phyloP scores from a whole-genome alignment of 352 stramenopile genomes.

The Pythium sukuiense region DNA sequence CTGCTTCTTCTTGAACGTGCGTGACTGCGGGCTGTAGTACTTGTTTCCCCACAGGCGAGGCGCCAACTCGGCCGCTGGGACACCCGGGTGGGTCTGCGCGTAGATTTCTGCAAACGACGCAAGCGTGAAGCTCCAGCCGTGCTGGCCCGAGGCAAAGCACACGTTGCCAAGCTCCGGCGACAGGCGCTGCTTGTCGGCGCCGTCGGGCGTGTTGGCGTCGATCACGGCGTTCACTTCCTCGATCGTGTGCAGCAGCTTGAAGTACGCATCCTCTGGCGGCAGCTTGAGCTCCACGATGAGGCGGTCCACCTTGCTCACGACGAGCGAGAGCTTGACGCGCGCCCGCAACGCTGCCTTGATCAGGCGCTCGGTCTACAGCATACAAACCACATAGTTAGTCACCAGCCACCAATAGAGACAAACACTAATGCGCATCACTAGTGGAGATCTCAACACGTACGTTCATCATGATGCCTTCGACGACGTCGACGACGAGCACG shows the following conservation, averaged over 20 bases:
- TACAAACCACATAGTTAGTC: background rate
- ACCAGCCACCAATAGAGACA: background rate
- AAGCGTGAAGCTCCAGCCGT: slow-evolving; percentile 98
- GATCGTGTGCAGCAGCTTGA: slow-evolving; percentile 97
- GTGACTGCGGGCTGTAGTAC: slow-evolving; percentile 94
- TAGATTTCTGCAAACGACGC: slow-evolving; percentile 94
- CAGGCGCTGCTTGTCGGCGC: slow-evolving; percentile 56
- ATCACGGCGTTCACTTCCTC: slow-evolving; percentile 96
- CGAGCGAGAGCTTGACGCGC: slow-evolving; percentile 89
- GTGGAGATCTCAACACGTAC: slow-evolving; percentile 35
- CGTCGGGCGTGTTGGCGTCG: slow-evolving; percentile 52
- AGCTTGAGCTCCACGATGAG: slow-evolving; percentile 99
- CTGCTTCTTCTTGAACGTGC: slow-evolving; percentile 91
- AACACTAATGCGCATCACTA: too few species aligned
- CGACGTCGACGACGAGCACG: slow-evolving; percentile 95
- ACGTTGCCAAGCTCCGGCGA: slow-evolving; percentile 97
- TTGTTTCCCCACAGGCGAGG: slow-evolving; percentile 96
- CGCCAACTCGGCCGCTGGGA: slow-evolving; percentile 87
- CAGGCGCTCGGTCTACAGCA: slow-evolving; percentile 91
- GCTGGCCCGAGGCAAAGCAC: slow-evolving; percentile 94
- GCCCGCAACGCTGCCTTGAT: slow-evolving; percentile 92
- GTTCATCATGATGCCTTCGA: slow-evolving; percentile 98
- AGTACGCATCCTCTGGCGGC: slow-evolving; percentile 97
- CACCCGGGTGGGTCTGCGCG: slow-evolving; percentile 58
- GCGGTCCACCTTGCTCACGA: slow-evolving; percentile 98